phyloP scores from a whole-genome alignment of 2,329 filamentous ascomycete species.

The Fusarium sp. region DNA sequence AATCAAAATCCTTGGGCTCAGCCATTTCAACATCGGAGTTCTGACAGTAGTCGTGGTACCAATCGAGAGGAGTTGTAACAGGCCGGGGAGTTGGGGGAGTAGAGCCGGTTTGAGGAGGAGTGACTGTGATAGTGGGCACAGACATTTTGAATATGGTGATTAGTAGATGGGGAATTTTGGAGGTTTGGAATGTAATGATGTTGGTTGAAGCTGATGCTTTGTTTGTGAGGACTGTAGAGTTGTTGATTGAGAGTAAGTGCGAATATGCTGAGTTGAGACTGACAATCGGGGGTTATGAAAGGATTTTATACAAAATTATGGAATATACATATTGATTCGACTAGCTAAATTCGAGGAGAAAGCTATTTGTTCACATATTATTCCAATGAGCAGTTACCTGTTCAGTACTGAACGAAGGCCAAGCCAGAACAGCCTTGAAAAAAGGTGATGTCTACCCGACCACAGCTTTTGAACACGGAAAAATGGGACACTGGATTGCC shows the following conservation, averaged over 20 bases:
- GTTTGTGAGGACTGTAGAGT: background rate
- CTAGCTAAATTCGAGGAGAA: rapidly evolving
- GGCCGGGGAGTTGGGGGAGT: background rate
- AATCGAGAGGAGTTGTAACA: background rate
- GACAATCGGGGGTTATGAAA: background rate
- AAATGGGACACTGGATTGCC: background rate
- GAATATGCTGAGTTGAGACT: background rate
- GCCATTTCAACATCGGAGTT: background rate
- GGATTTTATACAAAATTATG: background rate
- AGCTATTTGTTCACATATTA: background rate
- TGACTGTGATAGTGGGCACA: background rate
- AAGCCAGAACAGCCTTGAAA: background rate
- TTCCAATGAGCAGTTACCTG: background rate
- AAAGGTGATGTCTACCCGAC: background rate
- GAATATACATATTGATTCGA: rapidly evolving
- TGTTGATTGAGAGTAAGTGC: background rate
- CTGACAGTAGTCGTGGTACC: background rate
- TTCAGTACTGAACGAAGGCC: background rate
- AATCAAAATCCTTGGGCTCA: rapidly evolving
- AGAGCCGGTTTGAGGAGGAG: background rate
- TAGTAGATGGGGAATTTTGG: too few relatives aligned
- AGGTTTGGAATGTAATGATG: background rate
- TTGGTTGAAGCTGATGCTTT: background rate
- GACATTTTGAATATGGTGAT: background rate
- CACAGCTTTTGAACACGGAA: background rate